Evolutionary conservation across 345 rosid species (phyloP).

Genomic region (Noccaea bulbosa): DNA sequence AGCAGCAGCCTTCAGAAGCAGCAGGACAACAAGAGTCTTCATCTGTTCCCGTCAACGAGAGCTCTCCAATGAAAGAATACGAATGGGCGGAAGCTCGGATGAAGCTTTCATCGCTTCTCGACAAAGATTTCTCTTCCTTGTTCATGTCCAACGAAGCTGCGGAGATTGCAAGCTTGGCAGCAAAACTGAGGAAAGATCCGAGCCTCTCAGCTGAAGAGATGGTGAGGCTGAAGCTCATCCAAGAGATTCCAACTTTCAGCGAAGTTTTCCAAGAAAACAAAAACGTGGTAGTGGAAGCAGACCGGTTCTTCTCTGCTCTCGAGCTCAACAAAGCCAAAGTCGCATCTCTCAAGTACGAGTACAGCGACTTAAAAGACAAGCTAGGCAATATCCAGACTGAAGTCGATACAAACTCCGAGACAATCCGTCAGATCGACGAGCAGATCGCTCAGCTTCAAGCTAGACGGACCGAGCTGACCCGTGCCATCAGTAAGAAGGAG

Average conservation of each 20-base stretch:
- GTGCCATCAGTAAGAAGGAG: conserved; percentile 47
- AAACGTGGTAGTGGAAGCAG: conserved; percentile 48
- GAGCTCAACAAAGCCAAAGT: conserved; percentile 62
- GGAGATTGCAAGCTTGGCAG: conserved; percentile 53
- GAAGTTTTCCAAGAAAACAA: conserved; percentile 61
- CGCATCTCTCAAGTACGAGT: conserved; percentile 60
- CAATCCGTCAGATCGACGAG: conserved; percentile 58
- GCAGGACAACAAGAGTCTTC: conserved; percentile 25
- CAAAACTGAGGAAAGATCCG: conserved; percentile 59
- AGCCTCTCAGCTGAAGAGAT: conserved; percentile 61
- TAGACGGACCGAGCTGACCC: conserved; percentile 47
- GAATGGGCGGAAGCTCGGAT: conserved; percentile 59
- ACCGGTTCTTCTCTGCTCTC: conserved; percentile 51
- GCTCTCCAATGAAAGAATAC: conserved; percentile 41
- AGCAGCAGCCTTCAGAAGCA: conserved; percentile 48
- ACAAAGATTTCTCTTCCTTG: conserved; percentile 60
- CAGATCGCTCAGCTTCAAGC: conserved; percentile 61
- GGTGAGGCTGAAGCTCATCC: conserved; percentile 64
- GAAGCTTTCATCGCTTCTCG: conserved; percentile 62
- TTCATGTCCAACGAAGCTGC: conserved; percentile 51
- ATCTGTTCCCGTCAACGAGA: conserved; percentile 14
- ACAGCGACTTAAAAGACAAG: conserved; percentile 59
- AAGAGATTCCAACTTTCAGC: conserved; percentile 65
- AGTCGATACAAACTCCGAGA: conserved; percentile 47
- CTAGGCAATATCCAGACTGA: conserved; percentile 52